These are phyloP conservation scores for Starmerella floris DNA, from an alignment of 805 yeast genomes.

Conservation along the genomic window DNA sequence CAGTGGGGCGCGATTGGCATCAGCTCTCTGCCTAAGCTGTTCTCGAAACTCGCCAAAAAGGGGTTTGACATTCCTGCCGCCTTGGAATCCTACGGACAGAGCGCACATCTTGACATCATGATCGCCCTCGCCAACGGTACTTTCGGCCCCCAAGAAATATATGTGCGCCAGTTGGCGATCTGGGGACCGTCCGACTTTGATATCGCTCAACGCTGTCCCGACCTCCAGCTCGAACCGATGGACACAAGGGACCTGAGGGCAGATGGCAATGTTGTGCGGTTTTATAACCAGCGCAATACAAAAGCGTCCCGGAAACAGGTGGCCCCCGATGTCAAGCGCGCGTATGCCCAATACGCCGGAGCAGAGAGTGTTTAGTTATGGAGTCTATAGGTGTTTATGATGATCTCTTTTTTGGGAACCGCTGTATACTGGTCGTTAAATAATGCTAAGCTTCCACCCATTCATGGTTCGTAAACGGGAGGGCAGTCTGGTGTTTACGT, in stretches of 20 bases:
- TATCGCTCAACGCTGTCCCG: slow-evolving; percentile 17
- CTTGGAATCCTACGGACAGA: slow-evolving; percentile 25
- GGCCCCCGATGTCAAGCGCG: slow-evolving; percentile 44
- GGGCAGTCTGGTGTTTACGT: slow-evolving; percentile 26
- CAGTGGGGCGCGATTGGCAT: slow-evolving; percentile 60
- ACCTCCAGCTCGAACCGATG: slow-evolving; percentile 13
- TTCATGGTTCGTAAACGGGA: neutral
- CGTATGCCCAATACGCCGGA: slow-evolving; percentile 7
- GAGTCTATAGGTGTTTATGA: neutral
- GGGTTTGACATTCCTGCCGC: slow-evolving; percentile 25
- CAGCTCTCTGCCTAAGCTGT: slow-evolving; percentile 55
- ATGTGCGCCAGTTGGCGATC: slow-evolving; percentile 35
- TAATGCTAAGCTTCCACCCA: neutral
- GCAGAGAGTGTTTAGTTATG: too few species aligned
- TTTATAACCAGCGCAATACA: slow-evolving; percentile 39
- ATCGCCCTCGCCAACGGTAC: slow-evolving; percentile 37
- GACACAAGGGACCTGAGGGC: too few species aligned
- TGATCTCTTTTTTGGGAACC: too few species aligned
- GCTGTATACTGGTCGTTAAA: too few species aligned
- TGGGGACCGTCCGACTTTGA: slow-evolving; percentile 24
- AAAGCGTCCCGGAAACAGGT: slow-evolving; percentile 75
- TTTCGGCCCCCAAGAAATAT: slow-evolving; percentile 23
- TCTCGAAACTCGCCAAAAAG: slow-evolving; percentile 36
- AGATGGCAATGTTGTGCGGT: slow-evolving; percentile 9
- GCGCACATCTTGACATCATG: slow-evolving; percentile 30